Percentiles rank a stretch among this genome's conserved stretches.
Evolutionary conservation across 2,329 filamentous ascomycete genomes (phyloP).

Genomic region (Cladobotryum mycophilum): DNA sequence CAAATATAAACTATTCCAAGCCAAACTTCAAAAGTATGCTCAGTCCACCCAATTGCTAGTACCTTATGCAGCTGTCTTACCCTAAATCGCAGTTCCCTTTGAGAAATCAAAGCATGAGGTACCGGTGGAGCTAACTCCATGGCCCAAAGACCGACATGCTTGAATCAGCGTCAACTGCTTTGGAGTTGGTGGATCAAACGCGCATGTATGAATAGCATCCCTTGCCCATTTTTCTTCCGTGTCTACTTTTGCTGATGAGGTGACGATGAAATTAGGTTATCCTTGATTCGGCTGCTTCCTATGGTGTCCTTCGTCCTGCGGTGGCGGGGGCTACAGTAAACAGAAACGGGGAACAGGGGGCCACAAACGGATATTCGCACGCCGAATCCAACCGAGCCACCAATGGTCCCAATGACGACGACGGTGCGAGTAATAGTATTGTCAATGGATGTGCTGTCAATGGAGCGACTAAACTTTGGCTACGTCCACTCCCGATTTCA

Average conservation of each 20-base stretch:
- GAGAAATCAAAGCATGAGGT: constrained; percentile 22
- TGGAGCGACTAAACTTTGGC: too few relatives aligned
- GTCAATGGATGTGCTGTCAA: too few relatives aligned
- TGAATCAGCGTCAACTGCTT: constrained; percentile 28
- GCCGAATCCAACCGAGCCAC: not conserved
- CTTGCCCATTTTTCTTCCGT: not conserved
- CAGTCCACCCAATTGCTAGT: constrained; percentile 9
- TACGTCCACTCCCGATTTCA: not conserved
- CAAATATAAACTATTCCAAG: constrained; percentile 18
- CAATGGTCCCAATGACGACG: not conserved
- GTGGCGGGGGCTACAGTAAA: too few relatives aligned
- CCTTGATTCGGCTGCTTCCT: not conserved
- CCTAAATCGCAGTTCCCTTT: too few relatives aligned
- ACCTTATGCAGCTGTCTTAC: too few relatives aligned
- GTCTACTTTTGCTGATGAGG: not conserved
- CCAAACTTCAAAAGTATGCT: not conserved
- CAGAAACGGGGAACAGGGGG: not conserved
- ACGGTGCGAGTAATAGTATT: not conserved
- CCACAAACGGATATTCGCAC: not conserved
- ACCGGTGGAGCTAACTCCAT: constrained; percentile 23
- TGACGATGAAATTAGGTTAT: constrained; percentile 5
- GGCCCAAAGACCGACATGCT: constrained; percentile 27
- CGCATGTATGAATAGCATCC: constrained; percentile 18
- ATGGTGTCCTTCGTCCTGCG: not conserved
- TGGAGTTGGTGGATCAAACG: constrained; percentile 31